Percentiles rank a stretch among this genome's conserved stretches.
Evolutionary conservation across 179 eudicot genomes (phyloP).

Genomic region (Silene vulgaris): DNA sequence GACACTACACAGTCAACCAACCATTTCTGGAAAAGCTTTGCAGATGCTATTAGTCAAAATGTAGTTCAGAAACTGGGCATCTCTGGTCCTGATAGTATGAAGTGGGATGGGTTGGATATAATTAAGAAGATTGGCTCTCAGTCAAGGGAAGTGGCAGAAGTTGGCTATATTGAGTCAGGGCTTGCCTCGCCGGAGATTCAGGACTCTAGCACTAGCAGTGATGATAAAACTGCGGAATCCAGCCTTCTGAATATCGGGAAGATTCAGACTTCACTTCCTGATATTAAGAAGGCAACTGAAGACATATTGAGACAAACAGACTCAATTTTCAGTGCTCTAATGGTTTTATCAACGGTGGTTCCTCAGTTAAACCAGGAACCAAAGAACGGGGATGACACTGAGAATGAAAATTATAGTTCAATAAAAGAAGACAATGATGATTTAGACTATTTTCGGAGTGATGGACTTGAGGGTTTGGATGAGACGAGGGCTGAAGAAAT

Average conservation of each 20-base stretch:
- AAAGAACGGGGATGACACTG: conserved; percentile 32
- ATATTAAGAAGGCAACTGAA: conserved; percentile 77
- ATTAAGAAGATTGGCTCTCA: conserved; percentile 61
- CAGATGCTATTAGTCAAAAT: conserved; percentile 58
- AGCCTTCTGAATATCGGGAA: conserved; percentile 25
- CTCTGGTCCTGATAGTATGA: conserved; percentile 64
- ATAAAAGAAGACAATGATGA: conserved; percentile 30
- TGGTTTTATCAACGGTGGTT: conserved; percentile 77
- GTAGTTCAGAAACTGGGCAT: conserved; percentile 70
- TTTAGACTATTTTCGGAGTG: conserved; percentile 27
- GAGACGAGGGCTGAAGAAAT: conserved; percentile 76
- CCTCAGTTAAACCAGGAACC: conserved; percentile 51
- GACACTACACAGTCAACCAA: conserved; percentile 44
- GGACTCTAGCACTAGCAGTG: conserved; percentile 19
- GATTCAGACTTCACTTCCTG: conserved; percentile 58
- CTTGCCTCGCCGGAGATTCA: conserved; percentile 63
- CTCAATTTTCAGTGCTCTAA: conserved; percentile 71
- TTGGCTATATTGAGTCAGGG: conserved; percentile 79
- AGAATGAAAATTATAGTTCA: conserved; percentile 33
- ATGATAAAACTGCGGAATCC: conserved; percentile 30
- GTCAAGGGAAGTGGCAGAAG: conserved; percentile 63
- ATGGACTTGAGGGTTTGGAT: conserved; percentile 36
- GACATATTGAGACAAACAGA: conserved; percentile 83
- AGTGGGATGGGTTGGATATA: conserved; percentile 84
- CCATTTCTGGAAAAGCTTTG: conserved; percentile 71